phyloP scores from a whole-genome alignment of 1,284 basidiomycete genomes.

The Pascua guehoae region DNA sequence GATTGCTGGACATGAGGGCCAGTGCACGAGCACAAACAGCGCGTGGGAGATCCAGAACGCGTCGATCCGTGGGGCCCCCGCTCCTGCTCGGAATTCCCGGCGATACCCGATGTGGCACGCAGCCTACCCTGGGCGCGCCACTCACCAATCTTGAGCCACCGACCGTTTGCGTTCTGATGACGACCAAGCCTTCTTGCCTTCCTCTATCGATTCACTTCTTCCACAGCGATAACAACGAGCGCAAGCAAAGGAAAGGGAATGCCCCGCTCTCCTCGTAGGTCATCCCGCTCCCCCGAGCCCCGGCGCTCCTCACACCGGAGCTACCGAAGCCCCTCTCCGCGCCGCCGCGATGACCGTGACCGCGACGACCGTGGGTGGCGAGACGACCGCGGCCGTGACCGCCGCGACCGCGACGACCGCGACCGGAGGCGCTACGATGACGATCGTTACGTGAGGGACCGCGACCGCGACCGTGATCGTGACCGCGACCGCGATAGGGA shows the following conservation, averaged over 20 bases:
- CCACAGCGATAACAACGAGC: too few species aligned
- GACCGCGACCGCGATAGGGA: constrained; percentile 18
- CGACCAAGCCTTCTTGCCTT: too few species aligned
- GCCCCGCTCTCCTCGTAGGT: constrained; percentile 28
- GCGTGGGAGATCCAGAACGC: too few species aligned
- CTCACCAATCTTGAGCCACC: too few species aligned
- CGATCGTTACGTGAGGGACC: constrained; percentile 8
- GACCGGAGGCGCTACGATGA: constrained; percentile 9
- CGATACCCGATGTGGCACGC: too few species aligned
- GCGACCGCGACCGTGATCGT: constrained; percentile 14
- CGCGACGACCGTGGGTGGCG: background rate
- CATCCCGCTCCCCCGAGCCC: constrained; percentile 19
- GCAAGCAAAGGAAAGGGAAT: constrained; percentile 2
- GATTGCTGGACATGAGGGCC: background rate
- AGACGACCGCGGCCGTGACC: constrained; percentile 4
- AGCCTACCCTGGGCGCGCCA: too few species aligned
- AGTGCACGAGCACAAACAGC: too few species aligned
- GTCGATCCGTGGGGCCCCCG: too few species aligned
- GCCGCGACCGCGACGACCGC: constrained; percentile 5
- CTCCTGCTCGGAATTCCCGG: too few species aligned
- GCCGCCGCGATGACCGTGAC: constrained; percentile 9
- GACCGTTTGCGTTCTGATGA: too few species aligned
- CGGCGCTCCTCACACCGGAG: constrained; percentile 25
- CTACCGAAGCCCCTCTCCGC: constrained; percentile 16
- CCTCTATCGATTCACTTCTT: too few species aligned